These are phyloP conservation scores for Magnaporthales sp. DNA, from an alignment of 2,329 filamentous ascomycete genomes.

Conservation along the genomic window DNA sequence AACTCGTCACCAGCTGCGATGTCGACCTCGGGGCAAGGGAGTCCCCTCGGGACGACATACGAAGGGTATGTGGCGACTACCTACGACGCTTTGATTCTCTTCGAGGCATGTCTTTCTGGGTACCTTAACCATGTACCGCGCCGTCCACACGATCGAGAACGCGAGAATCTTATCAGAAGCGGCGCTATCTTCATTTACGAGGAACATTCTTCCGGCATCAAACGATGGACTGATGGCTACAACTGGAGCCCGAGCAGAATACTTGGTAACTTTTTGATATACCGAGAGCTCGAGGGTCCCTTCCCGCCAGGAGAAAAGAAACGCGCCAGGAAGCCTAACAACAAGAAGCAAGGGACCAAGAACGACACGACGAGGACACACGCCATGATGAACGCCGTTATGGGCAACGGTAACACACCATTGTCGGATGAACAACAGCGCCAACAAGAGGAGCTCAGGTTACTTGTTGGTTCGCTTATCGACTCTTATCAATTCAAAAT, in stretches of 20 bases:
- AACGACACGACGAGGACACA: background rate
- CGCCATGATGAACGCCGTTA: background rate
- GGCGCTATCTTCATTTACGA: conserved; percentile 90
- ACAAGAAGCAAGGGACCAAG: conserved; percentile 23
- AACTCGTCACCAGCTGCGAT: background rate
- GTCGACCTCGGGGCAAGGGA: background rate
- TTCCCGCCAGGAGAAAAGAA: conserved; percentile 82
- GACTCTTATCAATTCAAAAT: conserved; percentile 85
- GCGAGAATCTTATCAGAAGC: conserved; percentile 67
- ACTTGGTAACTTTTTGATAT: conserved; percentile 76
- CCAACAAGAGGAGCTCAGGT: conserved; percentile 23
- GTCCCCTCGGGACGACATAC: conserved; percentile 1
- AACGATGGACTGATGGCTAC: conserved; percentile 87
- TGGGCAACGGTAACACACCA: conserved; percentile 1
- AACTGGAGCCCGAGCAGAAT: conserved; percentile 88
- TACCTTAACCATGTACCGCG: conserved; percentile 67
- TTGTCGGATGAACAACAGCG: background rate
- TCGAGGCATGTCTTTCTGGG: conserved; percentile 70
- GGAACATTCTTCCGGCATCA: conserved; percentile 83
- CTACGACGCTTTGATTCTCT: conserved; percentile 68
- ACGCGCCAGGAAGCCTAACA: conserved; percentile 61
- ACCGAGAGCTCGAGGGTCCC: conserved; percentile 70
- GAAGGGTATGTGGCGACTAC: conserved; percentile 57
- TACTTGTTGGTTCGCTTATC: conserved; percentile 71
- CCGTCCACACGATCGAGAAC: conserved; percentile 78